Conservation (phyloP, 805 yeast genomes). For the Pichia nakasei region DNA sequence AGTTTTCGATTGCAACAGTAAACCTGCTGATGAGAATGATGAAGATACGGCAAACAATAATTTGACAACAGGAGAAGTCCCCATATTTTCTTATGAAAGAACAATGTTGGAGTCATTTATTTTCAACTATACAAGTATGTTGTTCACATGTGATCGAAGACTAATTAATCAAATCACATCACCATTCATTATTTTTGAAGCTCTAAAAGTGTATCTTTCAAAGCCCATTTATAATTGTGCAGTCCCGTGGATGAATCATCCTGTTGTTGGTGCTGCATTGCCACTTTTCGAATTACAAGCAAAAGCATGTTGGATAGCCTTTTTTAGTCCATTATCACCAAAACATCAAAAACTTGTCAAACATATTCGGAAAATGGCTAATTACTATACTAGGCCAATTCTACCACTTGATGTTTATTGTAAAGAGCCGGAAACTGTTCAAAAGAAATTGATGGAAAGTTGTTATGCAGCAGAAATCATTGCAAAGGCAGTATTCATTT, state of each 20-base stretch:
- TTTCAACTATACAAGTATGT: constrained; percentile 32
- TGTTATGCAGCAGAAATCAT: constrained; percentile 14
- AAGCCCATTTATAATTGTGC: constrained; percentile 28
- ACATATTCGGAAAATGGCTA: constrained; percentile 8
- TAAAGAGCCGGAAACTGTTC: constrained; percentile 13
- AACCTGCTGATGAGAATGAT: background rate
- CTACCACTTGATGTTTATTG: constrained; percentile 10
- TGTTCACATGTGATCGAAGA: constrained; percentile 26
- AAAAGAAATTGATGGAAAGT: constrained; percentile 14
- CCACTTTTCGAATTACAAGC: constrained; percentile 31
- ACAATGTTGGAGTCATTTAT: constrained; percentile 37
- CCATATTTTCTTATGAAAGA: constrained; percentile 21
- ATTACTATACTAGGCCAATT: constrained; percentile 11
- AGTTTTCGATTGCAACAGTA: no score
- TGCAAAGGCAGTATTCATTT: constrained; percentile 11
- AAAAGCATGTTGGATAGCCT: constrained; percentile 28
- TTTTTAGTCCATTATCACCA: constrained; percentile 12
- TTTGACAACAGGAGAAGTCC: no score
- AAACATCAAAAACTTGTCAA: constrained; percentile 1
- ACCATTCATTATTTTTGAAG: constrained; percentile 33
- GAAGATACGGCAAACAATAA: background rate
- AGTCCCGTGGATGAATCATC: constrained; percentile 34
- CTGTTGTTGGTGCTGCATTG: constrained; percentile 32
- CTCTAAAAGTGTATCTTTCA: constrained; percentile 22
- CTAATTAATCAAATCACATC: constrained; percentile 28